phyloP scores from a whole-genome alignment of 129 eudicot genomes.

The Tanacetum coccineum region DNA sequence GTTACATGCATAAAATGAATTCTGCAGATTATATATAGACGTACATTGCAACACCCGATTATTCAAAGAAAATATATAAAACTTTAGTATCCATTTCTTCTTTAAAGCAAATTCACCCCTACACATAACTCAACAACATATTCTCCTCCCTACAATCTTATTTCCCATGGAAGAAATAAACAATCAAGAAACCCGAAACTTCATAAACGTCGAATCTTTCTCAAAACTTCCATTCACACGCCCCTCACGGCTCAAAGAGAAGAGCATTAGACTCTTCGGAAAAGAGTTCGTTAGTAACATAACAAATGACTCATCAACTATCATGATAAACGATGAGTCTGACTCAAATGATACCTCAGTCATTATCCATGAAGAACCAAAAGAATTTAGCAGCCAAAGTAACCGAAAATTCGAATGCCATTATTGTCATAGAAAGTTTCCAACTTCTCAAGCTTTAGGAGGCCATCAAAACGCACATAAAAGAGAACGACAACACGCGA shows the following conservation, averaged over 20 bases:
- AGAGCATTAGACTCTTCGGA: conserved; percentile 72
- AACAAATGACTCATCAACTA: background rate
- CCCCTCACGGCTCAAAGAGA: conserved; percentile 51
- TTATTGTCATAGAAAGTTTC: conserved; percentile 82
- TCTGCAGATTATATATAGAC: no score
- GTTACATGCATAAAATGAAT: no score
- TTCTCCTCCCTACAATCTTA: background rate
- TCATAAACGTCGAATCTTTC: conserved; percentile 95
- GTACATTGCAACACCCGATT: no score
- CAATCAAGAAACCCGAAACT: conserved; percentile 64
- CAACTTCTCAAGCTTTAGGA: conserved; percentile 90
- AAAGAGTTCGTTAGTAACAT: conserved; percentile 46
- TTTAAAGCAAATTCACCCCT: background rate
- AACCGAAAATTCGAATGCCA: conserved; percentile 72
- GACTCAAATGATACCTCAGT: conserved; percentile 25
- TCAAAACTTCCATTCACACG: conserved; percentile 92
- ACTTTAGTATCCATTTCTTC: background rate
- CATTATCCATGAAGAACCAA: conserved; percentile 15
- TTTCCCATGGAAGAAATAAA: conserved; percentile 53
- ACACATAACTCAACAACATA: no score
- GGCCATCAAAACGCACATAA: conserved; percentile 98
- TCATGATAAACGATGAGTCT: conserved; percentile 20
- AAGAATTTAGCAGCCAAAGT: conserved; percentile 37
- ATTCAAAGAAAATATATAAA: no score
- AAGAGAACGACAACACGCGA: conserved; percentile 84